phyloP scores from a whole-genome alignment of 192 early-diverging fungal species.

The Ramicandelaber brevisporus region DNA sequence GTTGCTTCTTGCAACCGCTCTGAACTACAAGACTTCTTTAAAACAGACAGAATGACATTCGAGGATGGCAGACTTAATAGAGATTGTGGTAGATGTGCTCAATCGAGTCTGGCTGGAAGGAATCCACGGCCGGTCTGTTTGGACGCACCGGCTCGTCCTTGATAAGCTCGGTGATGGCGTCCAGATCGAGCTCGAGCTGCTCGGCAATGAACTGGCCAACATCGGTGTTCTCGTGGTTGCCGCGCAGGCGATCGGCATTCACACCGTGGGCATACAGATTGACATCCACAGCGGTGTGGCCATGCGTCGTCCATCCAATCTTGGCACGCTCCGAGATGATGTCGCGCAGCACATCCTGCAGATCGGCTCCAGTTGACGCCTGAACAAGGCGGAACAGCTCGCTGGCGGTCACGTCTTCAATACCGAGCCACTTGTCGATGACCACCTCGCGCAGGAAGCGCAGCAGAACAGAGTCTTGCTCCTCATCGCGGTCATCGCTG shows the following conservation, averaged over 20 bases:
- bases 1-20: too few relatives aligned
- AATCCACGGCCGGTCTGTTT: background rate
- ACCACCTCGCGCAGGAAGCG: constrained; percentile 2
- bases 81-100: too few relatives aligned
- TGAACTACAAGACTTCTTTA: too few relatives aligned
- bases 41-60: too few relatives aligned
- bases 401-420: constrained; percentile 5
- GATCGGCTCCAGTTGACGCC: background rate
- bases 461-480: background rate
- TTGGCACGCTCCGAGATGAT: constrained; percentile 9
- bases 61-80: too few relatives aligned
- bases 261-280: constrained; percentile 38
- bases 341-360: constrained; percentile 4
- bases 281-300: constrained; percentile 83
- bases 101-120: too few relatives aligned
- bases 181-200: constrained; percentile 23
- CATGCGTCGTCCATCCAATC: constrained; percentile 51
- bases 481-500: background rate
- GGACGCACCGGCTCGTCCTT: constrained; percentile 3
- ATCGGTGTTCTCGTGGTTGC: constrained; percentile 40
- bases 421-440: constrained; percentile 9
- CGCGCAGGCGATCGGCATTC: constrained; percentile 13
- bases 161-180: constrained; percentile 16
- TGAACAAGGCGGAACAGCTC: constrained; percentile 4
- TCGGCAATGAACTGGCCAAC: constrained; percentile 25